Percentiles rank a stretch among this genome's conserved stretches.
Evolutionary conservation across 2,329 filamentous ascomycete species (phyloP).

Genomic region (Fonsecaea monophora): DNA sequence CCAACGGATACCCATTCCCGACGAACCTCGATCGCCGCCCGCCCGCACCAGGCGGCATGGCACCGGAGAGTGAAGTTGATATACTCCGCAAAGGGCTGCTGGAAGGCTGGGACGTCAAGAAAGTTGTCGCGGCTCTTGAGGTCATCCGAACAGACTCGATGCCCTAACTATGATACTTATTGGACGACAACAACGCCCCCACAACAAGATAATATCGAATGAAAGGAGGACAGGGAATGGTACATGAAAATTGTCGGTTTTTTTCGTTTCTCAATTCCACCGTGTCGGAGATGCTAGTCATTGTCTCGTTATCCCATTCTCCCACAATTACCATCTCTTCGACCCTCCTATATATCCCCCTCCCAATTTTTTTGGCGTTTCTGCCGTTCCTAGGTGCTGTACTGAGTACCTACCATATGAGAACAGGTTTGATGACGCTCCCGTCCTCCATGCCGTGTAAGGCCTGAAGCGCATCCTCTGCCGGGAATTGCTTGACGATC

Average conservation of each 20-base stretch:
- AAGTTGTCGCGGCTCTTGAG: slow-evolving; percentile 52
- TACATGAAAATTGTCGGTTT: background rate
- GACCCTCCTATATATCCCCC: too few relatives aligned
- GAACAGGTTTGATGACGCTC: slow-evolving; percentile 42
- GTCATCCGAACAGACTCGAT: slow-evolving; percentile 48
- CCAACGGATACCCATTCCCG: slow-evolving; percentile 67
- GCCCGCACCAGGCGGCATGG: slow-evolving; percentile 64
- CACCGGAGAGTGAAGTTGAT: slow-evolving; percentile 65
- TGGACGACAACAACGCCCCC: too few relatives aligned
- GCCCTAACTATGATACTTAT: slow-evolving; percentile 28
- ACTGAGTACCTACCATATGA: slow-evolving; percentile 41
- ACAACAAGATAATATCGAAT: background rate
- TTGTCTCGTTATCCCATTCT: background rate
- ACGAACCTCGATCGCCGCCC: slow-evolving; percentile 66
- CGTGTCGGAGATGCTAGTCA: background rate
- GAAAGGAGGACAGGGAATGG: background rate
- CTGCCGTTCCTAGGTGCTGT: too few relatives aligned
- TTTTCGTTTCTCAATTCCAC: background rate
- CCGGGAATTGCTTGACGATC: slow-evolving; percentile 54
- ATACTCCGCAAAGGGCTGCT: slow-evolving; percentile 55
- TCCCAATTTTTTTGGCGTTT: too few relatives aligned
- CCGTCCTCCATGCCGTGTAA: slow-evolving; percentile 42
- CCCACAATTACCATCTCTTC: too few relatives aligned
- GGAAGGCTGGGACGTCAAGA: slow-evolving; percentile 49
- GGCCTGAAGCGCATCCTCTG: slow-evolving; percentile 40